Evolutionary conservation across 306 rosid genomes (phyloP).

Genomic region (Pyrus pyrifolia): DNA sequence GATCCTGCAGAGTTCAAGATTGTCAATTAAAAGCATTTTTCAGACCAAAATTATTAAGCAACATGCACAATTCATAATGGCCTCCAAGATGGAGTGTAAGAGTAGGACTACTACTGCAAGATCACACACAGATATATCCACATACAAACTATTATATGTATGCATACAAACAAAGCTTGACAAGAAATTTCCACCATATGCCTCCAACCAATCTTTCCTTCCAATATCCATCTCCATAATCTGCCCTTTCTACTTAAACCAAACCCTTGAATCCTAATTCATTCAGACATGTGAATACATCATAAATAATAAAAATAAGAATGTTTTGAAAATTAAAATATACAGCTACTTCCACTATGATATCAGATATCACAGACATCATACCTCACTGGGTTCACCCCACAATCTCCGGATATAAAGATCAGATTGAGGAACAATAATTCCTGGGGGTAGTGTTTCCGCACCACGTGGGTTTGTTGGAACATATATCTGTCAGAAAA

Average conservation of each 20-base stretch:
- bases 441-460: slow-evolving; percentile 81
- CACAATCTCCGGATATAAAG: slow-evolving; percentile 77
- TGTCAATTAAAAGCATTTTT: slow-evolving; percentile 15
- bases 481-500: slow-evolving; percentile 52
- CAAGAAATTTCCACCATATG: neutral
- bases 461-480: slow-evolving; percentile 93
- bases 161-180: neutral
- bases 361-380: slow-evolving; percentile 24
- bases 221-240: neutral
- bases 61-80: neutral
- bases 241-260: neutral
- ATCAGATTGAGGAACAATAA: slow-evolving; percentile 79
- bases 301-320: neutral
- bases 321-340: neutral
- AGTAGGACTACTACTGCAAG: neutral
- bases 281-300: neutral
- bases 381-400: slow-evolving; percentile 97
- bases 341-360: neutral
- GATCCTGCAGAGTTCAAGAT: slow-evolving; percentile 67
- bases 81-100: neutral
- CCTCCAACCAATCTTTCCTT: neutral
- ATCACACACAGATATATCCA: neutral
- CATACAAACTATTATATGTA: neutral
- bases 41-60: neutral
- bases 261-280: neutral